phyloP scores from a whole-genome alignment of 2,329 filamentous ascomycete genomes.

The Ceratocystis alfenasii region DNA sequence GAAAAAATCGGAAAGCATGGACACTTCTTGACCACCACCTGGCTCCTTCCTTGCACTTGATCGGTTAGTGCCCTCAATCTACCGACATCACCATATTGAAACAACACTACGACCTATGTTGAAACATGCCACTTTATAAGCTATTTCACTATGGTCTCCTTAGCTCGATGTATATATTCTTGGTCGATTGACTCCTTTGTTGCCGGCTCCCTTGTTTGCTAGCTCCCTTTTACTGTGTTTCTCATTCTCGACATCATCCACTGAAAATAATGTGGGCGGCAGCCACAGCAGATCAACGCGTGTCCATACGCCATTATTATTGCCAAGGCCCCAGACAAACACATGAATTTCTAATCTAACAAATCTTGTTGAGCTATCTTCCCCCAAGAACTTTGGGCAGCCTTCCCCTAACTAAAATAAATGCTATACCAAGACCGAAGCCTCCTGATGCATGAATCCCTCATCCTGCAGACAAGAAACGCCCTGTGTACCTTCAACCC shows the following conservation, averaged over 20 bases:
- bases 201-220: neutral
- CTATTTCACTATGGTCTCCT: too few species aligned
- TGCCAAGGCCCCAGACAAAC: neutral
- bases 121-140: too few species aligned
- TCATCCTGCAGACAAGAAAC: neutral
- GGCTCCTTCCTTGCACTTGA: too few species aligned
- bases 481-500: neutral
- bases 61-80: too few species aligned
- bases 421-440: constrained; percentile 1
- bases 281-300: neutral
- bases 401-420: neutral
- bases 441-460: constrained; percentile 6
- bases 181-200: too few species aligned
- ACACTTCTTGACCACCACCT: too few species aligned
- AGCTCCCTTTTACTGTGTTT: neutral
- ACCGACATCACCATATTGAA: too few species aligned
- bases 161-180: too few species aligned
- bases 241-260: neutral
- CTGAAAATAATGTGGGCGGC: neutral
- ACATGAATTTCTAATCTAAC: too few species aligned
- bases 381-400: neutral
- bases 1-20: too few species aligned
- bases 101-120: too few species aligned
- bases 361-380: neutral
- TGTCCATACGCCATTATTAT: neutral